Percentiles rank a stretch among this genome's conserved stretches.
Evolutionary conservation across 78 protist species (phyloP).

Genomic region (Guillardia theta): DNA sequence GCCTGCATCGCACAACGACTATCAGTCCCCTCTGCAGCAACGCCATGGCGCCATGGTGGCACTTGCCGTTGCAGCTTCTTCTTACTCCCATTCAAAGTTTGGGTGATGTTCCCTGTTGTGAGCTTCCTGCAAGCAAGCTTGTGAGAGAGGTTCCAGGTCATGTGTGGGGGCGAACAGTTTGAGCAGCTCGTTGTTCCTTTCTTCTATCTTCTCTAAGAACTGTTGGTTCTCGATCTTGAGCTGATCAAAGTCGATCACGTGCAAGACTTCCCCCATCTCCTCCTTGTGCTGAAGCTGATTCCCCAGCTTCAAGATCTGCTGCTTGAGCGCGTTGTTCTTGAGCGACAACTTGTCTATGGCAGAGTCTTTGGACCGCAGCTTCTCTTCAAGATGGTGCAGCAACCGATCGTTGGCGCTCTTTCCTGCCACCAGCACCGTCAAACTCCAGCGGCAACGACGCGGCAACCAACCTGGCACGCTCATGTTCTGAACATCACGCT

Average conservation of each 20-base stretch:
- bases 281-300: slow-evolving; percentile 70
- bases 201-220: slow-evolving; percentile 69
- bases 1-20: background rate
- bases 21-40: no score
- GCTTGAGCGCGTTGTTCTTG: slow-evolving; percentile 49
- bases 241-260: slow-evolving; percentile 80
- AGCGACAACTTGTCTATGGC: slow-evolving; percentile 57
- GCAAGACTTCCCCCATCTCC: slow-evolving; percentile 71
- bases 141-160: background rate
- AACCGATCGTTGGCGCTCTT: background rate
- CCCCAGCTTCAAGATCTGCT: slow-evolving; percentile 28
- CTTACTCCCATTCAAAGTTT: slow-evolving; percentile 50
- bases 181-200: slow-evolving; percentile 74
- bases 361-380: slow-evolving; percentile 35
- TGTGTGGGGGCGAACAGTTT: background rate
- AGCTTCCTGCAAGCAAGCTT: slow-evolving; percentile 38
- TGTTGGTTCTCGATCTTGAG: slow-evolving; percentile 82
- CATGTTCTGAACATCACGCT: slow-evolving; percentile 40
- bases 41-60: background rate
- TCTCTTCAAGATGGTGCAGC: slow-evolving; percentile 40
- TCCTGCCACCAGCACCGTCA: background rate
- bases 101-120: slow-evolving; percentile 66
- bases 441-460: background rate
- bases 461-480: background rate
- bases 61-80: background rate